A percentile compares a stretch with the other conserved stretches of the same genome.
Evolutionary conservation across 2,329 filamentous ascomycete species (phyloP).

Genomic region (Neocucurbitaria cava): DNA sequence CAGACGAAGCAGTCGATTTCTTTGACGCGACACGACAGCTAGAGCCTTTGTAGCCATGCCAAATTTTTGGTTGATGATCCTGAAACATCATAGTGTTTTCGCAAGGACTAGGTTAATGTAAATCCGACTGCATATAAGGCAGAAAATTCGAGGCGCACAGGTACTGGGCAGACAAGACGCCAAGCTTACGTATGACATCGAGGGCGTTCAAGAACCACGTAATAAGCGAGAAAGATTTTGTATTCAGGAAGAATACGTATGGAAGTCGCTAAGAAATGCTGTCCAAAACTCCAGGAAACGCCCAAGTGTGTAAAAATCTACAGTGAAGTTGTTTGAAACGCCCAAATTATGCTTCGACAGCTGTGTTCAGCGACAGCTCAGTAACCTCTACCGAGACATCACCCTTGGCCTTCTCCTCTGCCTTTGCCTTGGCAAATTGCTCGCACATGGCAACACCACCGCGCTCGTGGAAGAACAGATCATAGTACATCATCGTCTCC

Average conservation of each 20-base stretch:
- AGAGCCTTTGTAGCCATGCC: too few relatives aligned
- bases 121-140: too few relatives aligned
- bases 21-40: too few relatives aligned
- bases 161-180: neutral
- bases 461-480: slow-evolving; percentile 19
- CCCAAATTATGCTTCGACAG: neutral
- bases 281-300: neutral
- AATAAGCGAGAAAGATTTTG: neutral
- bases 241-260: neutral
- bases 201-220: neutral
- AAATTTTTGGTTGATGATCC: too few relatives aligned
- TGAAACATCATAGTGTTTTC: too few relatives aligned
- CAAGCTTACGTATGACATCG: neutral
- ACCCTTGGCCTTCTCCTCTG: slow-evolving; percentile 2
- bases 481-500: slow-evolving; percentile 17
- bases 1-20: too few relatives aligned
- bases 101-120: too few relatives aligned
- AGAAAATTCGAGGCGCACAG: neutral
- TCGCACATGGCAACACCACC: slow-evolving; percentile 19
- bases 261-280: neutral
- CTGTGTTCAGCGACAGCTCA: neutral
- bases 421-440: slow-evolving; percentile 13
- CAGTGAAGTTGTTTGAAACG: neutral
- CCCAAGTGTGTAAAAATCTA: neutral
- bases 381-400: neutral